Conservation (phyloP, 1,139 yeast species). For the Magnusiomyces tetraspermus region DNA sequence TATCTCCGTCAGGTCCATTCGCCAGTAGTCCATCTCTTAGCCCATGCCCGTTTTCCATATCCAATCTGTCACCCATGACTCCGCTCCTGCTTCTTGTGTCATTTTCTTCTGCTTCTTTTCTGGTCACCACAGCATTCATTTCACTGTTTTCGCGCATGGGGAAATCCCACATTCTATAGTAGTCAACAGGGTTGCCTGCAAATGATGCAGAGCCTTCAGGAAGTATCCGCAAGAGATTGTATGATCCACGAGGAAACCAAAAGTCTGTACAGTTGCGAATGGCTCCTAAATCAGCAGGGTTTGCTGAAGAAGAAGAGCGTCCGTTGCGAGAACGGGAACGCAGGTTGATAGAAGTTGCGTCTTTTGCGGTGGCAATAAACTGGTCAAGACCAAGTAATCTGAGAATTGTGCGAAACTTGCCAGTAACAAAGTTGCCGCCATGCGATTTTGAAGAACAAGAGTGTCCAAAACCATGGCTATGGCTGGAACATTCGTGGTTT, state of each 20-base stretch:
- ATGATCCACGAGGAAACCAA: conserved; percentile 29
- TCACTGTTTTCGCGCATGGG: conserved; percentile 17
- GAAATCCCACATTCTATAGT: conserved; percentile 30
- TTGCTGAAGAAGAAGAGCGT: too few species aligned
- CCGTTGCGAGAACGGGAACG: too few species aligned
- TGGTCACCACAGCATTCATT: not conserved
- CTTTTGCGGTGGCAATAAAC: conserved; percentile 30
- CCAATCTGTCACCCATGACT: too few species aligned
- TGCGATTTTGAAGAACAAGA: not conserved
- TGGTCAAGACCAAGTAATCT: conserved; percentile 35
- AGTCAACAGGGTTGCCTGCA: conserved; percentile 32
- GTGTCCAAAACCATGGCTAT: too few species aligned
- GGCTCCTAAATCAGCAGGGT: conserved; percentile 32
- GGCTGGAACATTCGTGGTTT: too few species aligned
- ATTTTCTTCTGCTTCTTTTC: too few species aligned
- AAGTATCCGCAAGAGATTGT: conserved; percentile 20
- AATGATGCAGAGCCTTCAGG: conserved; percentile 26
- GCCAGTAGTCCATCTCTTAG: not conserved
- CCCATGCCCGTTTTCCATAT: not conserved
- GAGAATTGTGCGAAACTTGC: conserved; percentile 14
- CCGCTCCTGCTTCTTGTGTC: too few species aligned
- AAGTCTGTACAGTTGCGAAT: conserved; percentile 34
- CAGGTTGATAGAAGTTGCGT: conserved; percentile 15
- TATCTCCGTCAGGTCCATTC: not conserved
- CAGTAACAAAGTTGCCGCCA: too few species aligned